Evolutionary conservation across 1,284 basidiomycete species (phyloP).

Genomic region (Leccinum griseonigrum): DNA sequence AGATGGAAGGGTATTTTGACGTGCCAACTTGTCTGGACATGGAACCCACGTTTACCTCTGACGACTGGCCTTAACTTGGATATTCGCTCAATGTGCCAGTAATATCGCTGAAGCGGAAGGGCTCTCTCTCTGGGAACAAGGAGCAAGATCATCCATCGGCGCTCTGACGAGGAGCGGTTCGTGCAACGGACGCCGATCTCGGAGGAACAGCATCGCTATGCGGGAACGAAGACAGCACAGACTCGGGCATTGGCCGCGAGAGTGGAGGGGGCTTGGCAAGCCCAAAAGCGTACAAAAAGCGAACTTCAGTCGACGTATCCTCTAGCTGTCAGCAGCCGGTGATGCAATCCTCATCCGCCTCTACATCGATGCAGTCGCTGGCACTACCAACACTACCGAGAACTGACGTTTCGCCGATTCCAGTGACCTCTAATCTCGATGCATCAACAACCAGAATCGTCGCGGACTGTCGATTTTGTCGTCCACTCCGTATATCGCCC

Average conservation of each 20-base stretch:
- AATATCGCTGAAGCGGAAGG: constrained; percentile 53
- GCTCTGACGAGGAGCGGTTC: constrained; percentile 53
- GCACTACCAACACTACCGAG: constrained; percentile 51
- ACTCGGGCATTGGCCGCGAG: constrained; percentile 71
- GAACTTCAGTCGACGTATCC: constrained; percentile 42
- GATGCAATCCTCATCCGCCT: constrained; percentile 63
- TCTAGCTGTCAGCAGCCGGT: constrained; percentile 42
- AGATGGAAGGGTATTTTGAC: neutral
- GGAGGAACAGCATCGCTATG: constrained; percentile 69
- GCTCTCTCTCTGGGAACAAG: constrained; percentile 51
- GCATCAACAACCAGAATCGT: constrained; percentile 50
- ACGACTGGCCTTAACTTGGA: constrained; percentile 56
- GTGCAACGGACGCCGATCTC: constrained; percentile 65
- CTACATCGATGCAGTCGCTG: constrained; percentile 60
- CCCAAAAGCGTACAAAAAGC: constrained; percentile 52
- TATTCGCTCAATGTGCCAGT: constrained; percentile 46
- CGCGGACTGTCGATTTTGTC: constrained; percentile 50
- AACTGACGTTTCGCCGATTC: constrained; percentile 65
- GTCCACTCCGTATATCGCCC: constrained; percentile 60
- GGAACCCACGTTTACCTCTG: constrained; percentile 43
- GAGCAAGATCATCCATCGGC: constrained; percentile 47
- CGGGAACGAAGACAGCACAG: constrained; percentile 62
- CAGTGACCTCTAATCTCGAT: constrained; percentile 63
- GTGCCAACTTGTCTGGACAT: neutral
- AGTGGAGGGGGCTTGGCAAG: constrained; percentile 68